Conservation (phyloP, 2,329 filamentous ascomycete species). For the Penicillium sp. region DNA sequence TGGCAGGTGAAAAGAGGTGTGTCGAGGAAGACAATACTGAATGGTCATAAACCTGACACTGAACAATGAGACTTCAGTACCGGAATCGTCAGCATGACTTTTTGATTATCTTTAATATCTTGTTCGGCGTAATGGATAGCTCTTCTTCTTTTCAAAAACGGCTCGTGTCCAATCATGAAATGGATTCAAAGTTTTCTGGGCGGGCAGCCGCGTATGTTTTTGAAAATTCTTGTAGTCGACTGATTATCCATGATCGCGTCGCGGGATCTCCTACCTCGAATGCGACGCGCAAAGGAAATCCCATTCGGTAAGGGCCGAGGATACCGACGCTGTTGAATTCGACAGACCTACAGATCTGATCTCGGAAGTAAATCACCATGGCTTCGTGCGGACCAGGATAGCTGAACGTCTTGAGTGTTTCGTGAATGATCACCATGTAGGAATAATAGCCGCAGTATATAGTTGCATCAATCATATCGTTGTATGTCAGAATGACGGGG, state of each 20-base stretch:
- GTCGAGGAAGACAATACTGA: constrained; percentile 6
- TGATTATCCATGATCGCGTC: constrained; percentile 26
- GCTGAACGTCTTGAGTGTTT: constrained; percentile 21
- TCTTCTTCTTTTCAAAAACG: no score
- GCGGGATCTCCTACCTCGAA: constrained; percentile 26
- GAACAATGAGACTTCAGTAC: background rate
- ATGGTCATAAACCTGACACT: constrained; percentile 3
- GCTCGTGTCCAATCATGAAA: constrained; percentile 2
- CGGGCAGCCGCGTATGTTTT: constrained; percentile 25
- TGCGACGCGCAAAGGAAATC: constrained; percentile 27
- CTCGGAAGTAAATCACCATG: constrained; percentile 25
- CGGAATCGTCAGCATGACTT: no score
- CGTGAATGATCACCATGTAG: constrained; percentile 30
- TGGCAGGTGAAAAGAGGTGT: background rate
- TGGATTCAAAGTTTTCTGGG: constrained; percentile 18
- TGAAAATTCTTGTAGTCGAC: constrained; percentile 23
- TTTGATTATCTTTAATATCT: no score
- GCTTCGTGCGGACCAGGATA: constrained; percentile 25
- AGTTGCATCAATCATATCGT: constrained; percentile 21
- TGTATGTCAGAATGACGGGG: constrained; percentile 23
- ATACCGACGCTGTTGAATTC: constrained; percentile 26
- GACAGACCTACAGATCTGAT: constrained; percentile 34
- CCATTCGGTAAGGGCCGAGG: constrained; percentile 29
- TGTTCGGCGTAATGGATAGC: no score
- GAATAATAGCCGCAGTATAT: constrained; percentile 29